Evolutionary conservation across 2,329 filamentous ascomycete genomes (phyloP), one percentile per base, ranked within the genome.

Genomic region (Stagonosporopsis rhizophila): DNA sequence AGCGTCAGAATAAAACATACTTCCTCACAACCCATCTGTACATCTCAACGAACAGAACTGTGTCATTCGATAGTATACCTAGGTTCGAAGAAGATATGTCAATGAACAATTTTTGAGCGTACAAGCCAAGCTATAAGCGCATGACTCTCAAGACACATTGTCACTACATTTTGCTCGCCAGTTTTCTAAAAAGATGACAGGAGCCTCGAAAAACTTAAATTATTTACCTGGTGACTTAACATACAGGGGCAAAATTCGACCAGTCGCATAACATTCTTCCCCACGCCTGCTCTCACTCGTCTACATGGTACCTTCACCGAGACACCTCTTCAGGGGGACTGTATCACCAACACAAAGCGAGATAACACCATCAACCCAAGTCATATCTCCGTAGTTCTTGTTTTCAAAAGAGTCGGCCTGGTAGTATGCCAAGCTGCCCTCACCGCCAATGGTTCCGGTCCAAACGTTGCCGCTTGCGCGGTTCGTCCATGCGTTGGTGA

Each of bases 301-400:
- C 4, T 61, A 71, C 56, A 69, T 59, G 3, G 55, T 66, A 6
- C 76, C 77, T 9, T 69, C 61, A 38, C 78, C 78, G 17, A 74
- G 52, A 63, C 78, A 80, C 61, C 62, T 78, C 14, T 68, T 68
- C 25, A 79, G 37, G 5, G 77, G 77, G 47, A 76, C 76, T 1
- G 30, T 56, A 39, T 74, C 73, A 51, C 72, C 71, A 34, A 65
- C 71, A 67, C 78, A 79, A 2, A 79, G 65, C 6, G 60, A 54
- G 44, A 79, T 78, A 9, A 71, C 65, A 12, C 78, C 78, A 64
- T 77, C 71, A 9, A 79, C 77, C 77, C 78, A 80, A 22, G 57
- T 55, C 56, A 80, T 53, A 30, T 64, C 58, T 15, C 63, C 69
- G 46, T 69, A 77, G 12, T 35, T 52, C 66, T 75, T 74, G 52